Base-by-base conservation (phyloP, 1,284 basidiomycete species). In the Puccinia novopanici region DNA sequence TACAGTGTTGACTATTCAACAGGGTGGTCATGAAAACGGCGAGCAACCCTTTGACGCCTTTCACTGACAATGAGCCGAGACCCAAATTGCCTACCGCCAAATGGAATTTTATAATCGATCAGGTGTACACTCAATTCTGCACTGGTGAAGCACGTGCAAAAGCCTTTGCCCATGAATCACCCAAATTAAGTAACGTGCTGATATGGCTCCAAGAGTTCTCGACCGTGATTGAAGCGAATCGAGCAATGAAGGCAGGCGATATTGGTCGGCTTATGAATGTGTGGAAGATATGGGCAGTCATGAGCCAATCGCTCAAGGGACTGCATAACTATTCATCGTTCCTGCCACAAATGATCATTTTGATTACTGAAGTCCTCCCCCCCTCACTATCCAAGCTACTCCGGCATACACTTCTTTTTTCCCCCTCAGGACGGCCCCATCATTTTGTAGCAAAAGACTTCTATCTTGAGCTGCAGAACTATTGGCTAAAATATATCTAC, bases 371-470 rank as follows among this genome's bases (percentile, higher is more conserved):
- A 22, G 34, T 65, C 9, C 61, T 65, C 17, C 61, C 61, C 10
- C 61, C 61, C 40, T 30, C 4, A 8, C n/a, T 75, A 55, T 50
- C 73, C 34, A 75, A 45, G 45, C 24, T 59, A 13, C 13, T 75
- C 4, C 0, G 19, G 27, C 73, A 75, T 12, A 22, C n/a, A 4
- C 24, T 75, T 3, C 42, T 75, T 2, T 10, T 75, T 5, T 59
- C 73, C 9, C 57, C 73, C 12, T 1, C 12, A 6, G 40, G 57
- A 27, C 12, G 55, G 3, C 4, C 6, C 5, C 30, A 48, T 40
- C 57, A 75, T 45, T 61, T 57, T 61, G 30, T 59, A 5, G 54
- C 22, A n/a, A 75, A 75, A n/a, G 55, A 75, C 27, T 50, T 50
- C 15, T 52, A 27, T 24, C 45, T 50, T 13, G 42, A 71, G n/a